Base-by-base conservation (phyloP, 2,329 filamentous ascomycete genomes). In the Calonectria ilicicola region DNA sequence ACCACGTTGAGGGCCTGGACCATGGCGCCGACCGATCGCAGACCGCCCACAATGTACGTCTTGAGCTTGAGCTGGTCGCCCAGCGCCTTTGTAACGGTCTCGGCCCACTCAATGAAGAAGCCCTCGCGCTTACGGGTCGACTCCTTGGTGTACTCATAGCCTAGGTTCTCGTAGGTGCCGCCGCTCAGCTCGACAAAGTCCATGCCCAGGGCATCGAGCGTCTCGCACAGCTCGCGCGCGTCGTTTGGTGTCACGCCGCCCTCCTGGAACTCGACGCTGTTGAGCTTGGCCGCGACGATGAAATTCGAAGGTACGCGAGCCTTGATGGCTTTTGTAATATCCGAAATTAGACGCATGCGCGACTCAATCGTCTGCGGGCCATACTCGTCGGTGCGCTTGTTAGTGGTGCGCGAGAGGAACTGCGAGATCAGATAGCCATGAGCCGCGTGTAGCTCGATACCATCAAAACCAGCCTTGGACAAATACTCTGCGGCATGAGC, bases 401-500 rank as follows among this genome's bases (percentile, higher is more conserved):
- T 90, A 12, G 86, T 87, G 0, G 81, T 84, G 40, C 82, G 83
- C 1, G 86, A 86, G 29, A 90, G 82, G 80, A 90, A 91, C 76
- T 89, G 87, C 9, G 86, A 84, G 4, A 90, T 79, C 8, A 91
- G 84, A 76, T 89, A 90, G 19, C 88, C 88, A 76, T 90, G 88
- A 1, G 89, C 89, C 17, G 82, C 87, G 76, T 91, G 89, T 12
- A 90, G 81, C 77, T 89, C 76, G 29, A 89, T 82, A 4, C 88
- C 88, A 74, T 89, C 85, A 60, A 86, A 94, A 2, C 92, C 92
- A 0, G 91, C 91, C 79, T 90, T 90, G 71, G 93, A 87, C 5
- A 90, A 83, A 76, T 89, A 93, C 78, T 91, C 89, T 0, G 91
- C 91, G 0, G 91, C 87, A 76, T 93, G 88, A 0, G 89, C 90